Conservation (phyloP, 2,329 filamentous ascomycete species). For the Verticillium alfalfae region DNA sequence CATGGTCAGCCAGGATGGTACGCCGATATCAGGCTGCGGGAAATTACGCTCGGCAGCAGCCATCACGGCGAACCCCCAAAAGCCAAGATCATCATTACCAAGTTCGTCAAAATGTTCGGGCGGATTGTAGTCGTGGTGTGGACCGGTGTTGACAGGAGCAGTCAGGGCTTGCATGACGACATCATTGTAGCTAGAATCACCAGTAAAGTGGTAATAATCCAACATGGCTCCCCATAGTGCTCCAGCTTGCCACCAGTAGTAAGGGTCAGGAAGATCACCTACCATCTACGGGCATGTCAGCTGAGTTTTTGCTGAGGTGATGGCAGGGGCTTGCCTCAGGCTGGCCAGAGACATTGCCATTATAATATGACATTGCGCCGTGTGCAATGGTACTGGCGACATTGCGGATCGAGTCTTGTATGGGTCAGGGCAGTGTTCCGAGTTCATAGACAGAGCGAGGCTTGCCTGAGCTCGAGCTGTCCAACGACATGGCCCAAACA, state of each 20-base stretch:
- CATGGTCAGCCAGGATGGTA: slow-evolving; percentile 62
- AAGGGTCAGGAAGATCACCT: slow-evolving; percentile 58
- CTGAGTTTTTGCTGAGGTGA: not conserved
- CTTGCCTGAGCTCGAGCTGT: not conserved
- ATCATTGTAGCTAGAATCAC: slow-evolving; percentile 56
- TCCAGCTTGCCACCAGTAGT: slow-evolving; percentile 65
- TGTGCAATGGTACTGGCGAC: slow-evolving; percentile 41
- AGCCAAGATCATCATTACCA: slow-evolving; percentile 71
- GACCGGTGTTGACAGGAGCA: slow-evolving; percentile 49
- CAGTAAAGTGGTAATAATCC: slow-evolving; percentile 64
- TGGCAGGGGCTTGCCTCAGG: slow-evolving; percentile 27
- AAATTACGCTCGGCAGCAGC: slow-evolving; percentile 65
- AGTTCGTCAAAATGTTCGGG: slow-evolving; percentile 50
- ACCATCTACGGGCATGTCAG: slow-evolving; percentile 33
- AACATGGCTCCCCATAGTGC: slow-evolving; percentile 63
- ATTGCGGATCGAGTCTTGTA: slow-evolving; percentile 33
- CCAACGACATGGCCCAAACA: not conserved
- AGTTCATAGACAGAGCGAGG: not conserved
- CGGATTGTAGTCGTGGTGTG: slow-evolving; percentile 55
- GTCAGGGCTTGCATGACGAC: slow-evolving; percentile 53
- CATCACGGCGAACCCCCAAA: slow-evolving; percentile 66
- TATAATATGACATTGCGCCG: slow-evolving; percentile 43
- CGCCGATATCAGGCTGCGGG: slow-evolving; percentile 49
- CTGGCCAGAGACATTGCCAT: slow-evolving; percentile 48
- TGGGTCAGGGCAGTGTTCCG: too few relatives aligned